Percentiles rank a stretch among this genome's conserved stretches.
phyloP scores from a whole-genome alignment of 331 rosid species.

The Quercus lobata region DNA sequence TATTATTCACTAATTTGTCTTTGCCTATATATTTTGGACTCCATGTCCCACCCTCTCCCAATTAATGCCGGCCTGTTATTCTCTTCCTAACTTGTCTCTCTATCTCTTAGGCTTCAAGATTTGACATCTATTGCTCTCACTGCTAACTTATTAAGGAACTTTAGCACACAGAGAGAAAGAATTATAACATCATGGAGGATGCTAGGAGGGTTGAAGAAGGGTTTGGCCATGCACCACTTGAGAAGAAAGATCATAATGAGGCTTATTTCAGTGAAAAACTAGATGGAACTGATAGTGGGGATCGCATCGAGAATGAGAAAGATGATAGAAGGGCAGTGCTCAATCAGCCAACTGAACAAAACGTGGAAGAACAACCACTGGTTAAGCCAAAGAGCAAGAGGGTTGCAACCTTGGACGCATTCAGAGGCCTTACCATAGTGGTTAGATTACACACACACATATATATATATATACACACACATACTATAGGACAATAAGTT shows the following conservation, averaged over 20 bases:
- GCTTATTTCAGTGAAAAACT: constrained; percentile 9
- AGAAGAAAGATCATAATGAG: constrained; percentile 8
- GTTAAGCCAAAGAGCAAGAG: constrained; percentile 58
- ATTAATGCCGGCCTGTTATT: too few species aligned
- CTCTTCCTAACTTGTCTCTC: too few species aligned
- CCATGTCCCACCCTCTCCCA: too few species aligned
- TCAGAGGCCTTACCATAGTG: constrained; percentile 94
- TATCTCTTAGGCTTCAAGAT: too few species aligned
- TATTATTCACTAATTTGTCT: too few species aligned
- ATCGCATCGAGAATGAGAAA: constrained; percentile 15
- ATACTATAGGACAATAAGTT: too few species aligned
- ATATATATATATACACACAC: too few species aligned
- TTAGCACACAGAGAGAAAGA: neutral
- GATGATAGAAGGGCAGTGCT: neutral
- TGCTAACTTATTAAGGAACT: too few species aligned
- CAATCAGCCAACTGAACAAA: neutral
- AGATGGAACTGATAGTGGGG: neutral
- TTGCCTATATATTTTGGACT: too few species aligned
- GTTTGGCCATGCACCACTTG: neutral
- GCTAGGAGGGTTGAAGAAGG: constrained; percentile 68
- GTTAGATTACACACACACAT: constrained; percentile 8
- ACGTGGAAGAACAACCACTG: constrained; percentile 11
- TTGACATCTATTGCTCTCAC: too few species aligned
- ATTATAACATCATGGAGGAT: constrained; percentile 32
- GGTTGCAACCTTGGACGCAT: constrained; percentile 83